A percentile compares a stretch with the other conserved stretches of the same genome.
Conservation (phyloP, 495 filamentous ascomycete species). For the Elasticomyces elasticus region DNA sequence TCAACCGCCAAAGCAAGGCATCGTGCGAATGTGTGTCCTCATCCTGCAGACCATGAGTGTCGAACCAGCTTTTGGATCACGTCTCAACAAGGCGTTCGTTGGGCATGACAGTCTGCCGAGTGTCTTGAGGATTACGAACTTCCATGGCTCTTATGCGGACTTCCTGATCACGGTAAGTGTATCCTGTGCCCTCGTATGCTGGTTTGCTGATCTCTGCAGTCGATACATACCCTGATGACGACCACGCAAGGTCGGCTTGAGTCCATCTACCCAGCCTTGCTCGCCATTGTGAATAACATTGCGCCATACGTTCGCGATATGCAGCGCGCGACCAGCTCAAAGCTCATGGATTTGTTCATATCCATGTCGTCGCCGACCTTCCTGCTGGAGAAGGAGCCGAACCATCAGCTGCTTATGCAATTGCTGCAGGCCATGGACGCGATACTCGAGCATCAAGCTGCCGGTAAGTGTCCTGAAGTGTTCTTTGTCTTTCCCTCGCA, state of each 20-base stretch:
- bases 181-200: not conserved
- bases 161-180: conserved; percentile 77
- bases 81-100: conserved; percentile 81
- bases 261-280: conserved; percentile 82
- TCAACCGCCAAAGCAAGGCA: conserved; percentile 79
- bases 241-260: conserved; percentile 84
- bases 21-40: conserved; percentile 95
- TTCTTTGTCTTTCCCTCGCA: not conserved
- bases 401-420: conserved; percentile 70
- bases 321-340: conserved; percentile 63
- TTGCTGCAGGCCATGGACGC: conserved; percentile 86
- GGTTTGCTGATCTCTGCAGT: conserved; percentile 47
- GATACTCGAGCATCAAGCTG: conserved; percentile 84
- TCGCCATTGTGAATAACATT: conserved; percentile 90
- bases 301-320: conserved; percentile 72
- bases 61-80: conserved; percentile 81
- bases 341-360: conserved; percentile 77
- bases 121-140: conserved; percentile 68
- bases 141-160: conserved; percentile 86
- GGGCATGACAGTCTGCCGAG: conserved; percentile 78
- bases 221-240: conserved; percentile 84
- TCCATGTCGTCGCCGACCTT: conserved; percentile 94
- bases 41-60: conserved; percentile 91
- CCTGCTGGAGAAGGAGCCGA: conserved; percentile 88
- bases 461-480: conserved; percentile 42